Conservation (phyloP, 768 basidiomycete species). For the Kondoa subrosea region DNA sequence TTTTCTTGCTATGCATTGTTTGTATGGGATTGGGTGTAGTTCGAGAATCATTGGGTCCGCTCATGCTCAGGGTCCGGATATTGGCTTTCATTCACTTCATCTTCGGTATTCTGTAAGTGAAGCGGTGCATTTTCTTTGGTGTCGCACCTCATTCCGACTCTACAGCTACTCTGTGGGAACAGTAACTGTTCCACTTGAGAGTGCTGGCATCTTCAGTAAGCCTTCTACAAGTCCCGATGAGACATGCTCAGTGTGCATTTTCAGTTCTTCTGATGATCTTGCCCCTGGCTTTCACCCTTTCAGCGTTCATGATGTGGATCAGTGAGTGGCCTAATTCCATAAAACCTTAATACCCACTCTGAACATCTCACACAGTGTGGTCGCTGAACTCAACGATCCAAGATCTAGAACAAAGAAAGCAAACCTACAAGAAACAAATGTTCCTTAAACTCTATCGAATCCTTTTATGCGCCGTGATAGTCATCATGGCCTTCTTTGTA, state of each 20-base stretch:
- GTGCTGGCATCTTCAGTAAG: conserved; percentile 52
- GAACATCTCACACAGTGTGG: conserved; percentile 14
- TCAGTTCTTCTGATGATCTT: conserved; percentile 61
- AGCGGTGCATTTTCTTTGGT: neutral
- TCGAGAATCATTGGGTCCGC: conserved; percentile 62
- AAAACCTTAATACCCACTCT: neutral
- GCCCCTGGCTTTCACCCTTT: conserved; percentile 86
- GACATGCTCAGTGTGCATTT: conserved; percentile 35
- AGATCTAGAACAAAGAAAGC: conserved; percentile 65
- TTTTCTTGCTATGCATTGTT: conserved; percentile 87
- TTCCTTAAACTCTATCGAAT: conserved; percentile 73
- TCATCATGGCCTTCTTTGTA: conserved; percentile 73
- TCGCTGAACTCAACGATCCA: conserved; percentile 55
- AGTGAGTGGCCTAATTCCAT: conserved; percentile 37
- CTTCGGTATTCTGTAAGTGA: conserved; percentile 60
- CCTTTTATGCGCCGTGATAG: conserved; percentile 59
- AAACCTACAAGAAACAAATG: conserved; percentile 40
- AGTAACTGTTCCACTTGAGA: conserved; percentile 78
- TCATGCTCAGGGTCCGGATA: conserved; percentile 67
- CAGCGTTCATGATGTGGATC: conserved; percentile 90
- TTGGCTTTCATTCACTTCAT: conserved; percentile 73
- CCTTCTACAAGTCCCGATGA: neutral
- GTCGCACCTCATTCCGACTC: neutral
- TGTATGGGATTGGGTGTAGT: conserved; percentile 84
- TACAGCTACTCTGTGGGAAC: conserved; percentile 81